Percentiles rank a stretch among this genome's conserved stretches.
Conservation (phyloP, 2,329 filamentous ascomycete genomes). For the Aspergillus glaucus region DNA sequence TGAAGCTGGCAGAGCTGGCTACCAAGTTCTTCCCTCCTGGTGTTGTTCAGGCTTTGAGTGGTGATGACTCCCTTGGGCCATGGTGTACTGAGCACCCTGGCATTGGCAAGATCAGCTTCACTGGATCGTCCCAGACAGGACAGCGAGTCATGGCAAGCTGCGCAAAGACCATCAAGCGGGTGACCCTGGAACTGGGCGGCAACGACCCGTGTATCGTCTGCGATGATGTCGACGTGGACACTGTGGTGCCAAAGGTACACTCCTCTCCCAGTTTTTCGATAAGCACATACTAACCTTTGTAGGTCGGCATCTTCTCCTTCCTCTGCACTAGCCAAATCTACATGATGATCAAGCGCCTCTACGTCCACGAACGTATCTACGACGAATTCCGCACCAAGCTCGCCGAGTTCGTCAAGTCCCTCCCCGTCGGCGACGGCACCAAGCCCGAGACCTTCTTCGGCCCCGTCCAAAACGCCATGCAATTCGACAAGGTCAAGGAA, state of each 20-base stretch:
- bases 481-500: constrained; percentile 54
- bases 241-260: constrained; percentile 34
- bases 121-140: constrained; percentile 49
- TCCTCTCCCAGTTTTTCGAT: not conserved
- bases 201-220: constrained; percentile 53
- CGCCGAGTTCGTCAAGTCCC: constrained; percentile 39
- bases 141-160: constrained; percentile 46
- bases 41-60: constrained; percentile 52
- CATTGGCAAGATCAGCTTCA: constrained; percentile 55
- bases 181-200: constrained; percentile 50
- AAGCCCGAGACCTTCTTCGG: constrained; percentile 47
- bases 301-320: constrained; percentile 45
- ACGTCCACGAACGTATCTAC: constrained; percentile 56
- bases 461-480: constrained; percentile 60
- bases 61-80: constrained; percentile 50
- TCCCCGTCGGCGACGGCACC: constrained; percentile 34
- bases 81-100: constrained; percentile 49
- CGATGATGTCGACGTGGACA: constrained; percentile 46
- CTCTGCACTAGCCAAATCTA: constrained; percentile 52
- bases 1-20: constrained; percentile 49
- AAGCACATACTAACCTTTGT: not conserved
- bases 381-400: constrained; percentile 47
- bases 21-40: constrained; percentile 48
- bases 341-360: constrained; percentile 53
- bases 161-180: constrained; percentile 47